Conservation (phyloP, 805 yeast genomes). For the Metschnikowia bowlesiae region DNA sequence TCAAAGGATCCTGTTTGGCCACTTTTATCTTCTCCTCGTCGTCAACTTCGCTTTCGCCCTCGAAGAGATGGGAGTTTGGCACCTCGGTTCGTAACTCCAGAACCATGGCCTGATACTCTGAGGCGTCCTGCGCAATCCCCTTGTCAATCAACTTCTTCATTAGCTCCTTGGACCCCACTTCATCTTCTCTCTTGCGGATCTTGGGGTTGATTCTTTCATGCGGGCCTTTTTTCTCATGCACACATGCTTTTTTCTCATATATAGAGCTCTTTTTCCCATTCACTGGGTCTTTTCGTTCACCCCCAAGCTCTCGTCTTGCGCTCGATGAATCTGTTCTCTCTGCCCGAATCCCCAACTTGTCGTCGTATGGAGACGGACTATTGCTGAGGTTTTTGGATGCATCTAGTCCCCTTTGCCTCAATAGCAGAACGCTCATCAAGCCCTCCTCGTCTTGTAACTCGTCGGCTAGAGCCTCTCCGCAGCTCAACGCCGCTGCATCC, state of each 20-base stretch:
- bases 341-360: background rate
- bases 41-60: conserved; percentile 31
- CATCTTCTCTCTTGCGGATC: conserved; percentile 2
- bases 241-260: background rate
- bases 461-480: conserved; percentile 54
- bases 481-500: conserved; percentile 66
- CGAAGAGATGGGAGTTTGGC: conserved; percentile 33
- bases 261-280: background rate
- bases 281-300: background rate
- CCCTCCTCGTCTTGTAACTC: conserved; percentile 58
- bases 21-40: background rate
- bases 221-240: background rate
- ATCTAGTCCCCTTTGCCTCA: conserved; percentile 36
- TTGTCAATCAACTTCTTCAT: conserved; percentile 34
- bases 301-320: background rate
- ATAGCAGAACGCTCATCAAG: conserved; percentile 28
- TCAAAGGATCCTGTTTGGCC: background rate
- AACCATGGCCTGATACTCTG: conserved; percentile 28
- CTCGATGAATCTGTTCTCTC: background rate
- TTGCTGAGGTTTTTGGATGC: conserved; percentile 40
- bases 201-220: background rate
- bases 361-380: conserved; percentile 32
- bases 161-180: conserved; percentile 18
- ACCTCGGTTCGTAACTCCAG: conserved; percentile 31
- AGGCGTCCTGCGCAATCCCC: conserved; percentile 29